These are phyloP conservation scores for Scutellaria baicalensis DNA, from an alignment of 257 asterid genomes.

Conservation along the genomic window DNA sequence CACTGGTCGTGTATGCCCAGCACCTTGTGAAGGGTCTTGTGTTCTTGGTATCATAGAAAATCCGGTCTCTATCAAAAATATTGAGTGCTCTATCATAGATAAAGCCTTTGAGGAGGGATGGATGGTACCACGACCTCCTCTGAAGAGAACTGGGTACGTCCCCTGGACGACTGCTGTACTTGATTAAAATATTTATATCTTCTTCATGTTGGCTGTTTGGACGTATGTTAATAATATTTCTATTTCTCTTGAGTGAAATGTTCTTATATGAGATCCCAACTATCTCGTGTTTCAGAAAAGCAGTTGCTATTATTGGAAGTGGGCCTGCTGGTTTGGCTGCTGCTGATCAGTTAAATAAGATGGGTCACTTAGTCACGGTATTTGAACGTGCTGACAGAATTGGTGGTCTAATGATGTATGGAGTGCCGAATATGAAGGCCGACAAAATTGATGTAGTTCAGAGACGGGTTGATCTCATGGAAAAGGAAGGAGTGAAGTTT, in stretches of 20 bases:
- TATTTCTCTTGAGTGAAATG: neutral
- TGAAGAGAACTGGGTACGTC: conserved; percentile 68
- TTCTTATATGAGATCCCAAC: neutral
- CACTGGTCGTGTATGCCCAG: conserved; percentile 99
- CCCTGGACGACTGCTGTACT: neutral
- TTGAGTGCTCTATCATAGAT: conserved; percentile 95
- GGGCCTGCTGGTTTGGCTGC: conserved; percentile 99
- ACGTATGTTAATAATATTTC: neutral
- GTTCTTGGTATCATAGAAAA: conserved; percentile 97
- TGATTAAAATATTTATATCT: neutral
- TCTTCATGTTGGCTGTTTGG: neutral
- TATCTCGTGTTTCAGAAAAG: conserved; percentile 45
- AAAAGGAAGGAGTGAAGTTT: conserved; percentile 83
- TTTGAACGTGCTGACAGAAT: conserved; percentile 96
- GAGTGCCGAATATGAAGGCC: conserved; percentile 98
- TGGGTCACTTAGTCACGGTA: conserved; percentile 88
- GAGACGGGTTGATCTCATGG: conserved; percentile 93
- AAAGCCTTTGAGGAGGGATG: conserved; percentile 96
- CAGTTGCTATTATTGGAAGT: conserved; percentile 87
- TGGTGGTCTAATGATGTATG: conserved; percentile 99
- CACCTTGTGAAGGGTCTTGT: conserved; percentile 99
- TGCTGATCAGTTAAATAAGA: conserved; percentile 87
- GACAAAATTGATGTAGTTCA: conserved; percentile 85
- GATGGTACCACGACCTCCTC: conserved; percentile 99
- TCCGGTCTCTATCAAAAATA: conserved; percentile 91